Evolutionary conservation across 2,329 filamentous ascomycete genomes (phyloP).

Genomic region (Beauveria sp.): DNA sequence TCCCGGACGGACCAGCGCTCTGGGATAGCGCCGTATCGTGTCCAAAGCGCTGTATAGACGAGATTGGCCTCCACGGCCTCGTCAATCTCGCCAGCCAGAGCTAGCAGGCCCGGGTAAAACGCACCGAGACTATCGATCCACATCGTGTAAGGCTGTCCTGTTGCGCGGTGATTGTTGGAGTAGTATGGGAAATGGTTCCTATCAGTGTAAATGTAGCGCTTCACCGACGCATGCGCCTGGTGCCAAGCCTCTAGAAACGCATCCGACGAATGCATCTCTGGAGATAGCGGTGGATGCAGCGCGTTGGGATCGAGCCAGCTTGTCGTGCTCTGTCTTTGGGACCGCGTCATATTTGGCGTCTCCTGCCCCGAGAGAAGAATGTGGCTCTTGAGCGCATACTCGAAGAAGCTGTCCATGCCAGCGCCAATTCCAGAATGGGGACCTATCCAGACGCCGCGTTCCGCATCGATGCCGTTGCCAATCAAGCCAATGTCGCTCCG

Average conservation of each 20-base stretch:
- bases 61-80: slow-evolving; percentile 87
- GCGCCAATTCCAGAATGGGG: slow-evolving; percentile 91
- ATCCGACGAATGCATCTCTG: slow-evolving; percentile 63
- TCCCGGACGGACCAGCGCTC: slow-evolving; percentile 89
- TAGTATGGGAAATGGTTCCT: slow-evolving; percentile 79
- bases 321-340: slow-evolving; percentile 32
- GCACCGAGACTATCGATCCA: slow-evolving; percentile 97
- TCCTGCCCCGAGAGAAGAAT: slow-evolving; percentile 76
- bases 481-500: slow-evolving; percentile 81
- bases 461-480: slow-evolving; percentile 85
- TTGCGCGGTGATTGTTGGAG: slow-evolving; percentile 79
- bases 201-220: slow-evolving; percentile 81
- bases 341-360: slow-evolving; percentile 39
- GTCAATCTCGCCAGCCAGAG: slow-evolving; percentile 79
- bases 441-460: slow-evolving; percentile 82
- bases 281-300: slow-evolving; percentile 51
- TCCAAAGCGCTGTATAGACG: slow-evolving; percentile 89
- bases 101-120: slow-evolving; percentile 85
- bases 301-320: slow-evolving; percentile 57
- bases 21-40: slow-evolving; percentile 83
- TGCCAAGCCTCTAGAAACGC: slow-evolving; percentile 79
- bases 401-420: slow-evolving; percentile 96
- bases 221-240: slow-evolving; percentile 77
- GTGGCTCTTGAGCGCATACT: slow-evolving; percentile 93
- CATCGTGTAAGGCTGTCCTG: slow-evolving; percentile 78